Percentiles rank a stretch among this genome's conserved stretches.
phyloP scores from a whole-genome alignment of 768 basidiomycete species.

The Tylopilus felleus region DNA sequence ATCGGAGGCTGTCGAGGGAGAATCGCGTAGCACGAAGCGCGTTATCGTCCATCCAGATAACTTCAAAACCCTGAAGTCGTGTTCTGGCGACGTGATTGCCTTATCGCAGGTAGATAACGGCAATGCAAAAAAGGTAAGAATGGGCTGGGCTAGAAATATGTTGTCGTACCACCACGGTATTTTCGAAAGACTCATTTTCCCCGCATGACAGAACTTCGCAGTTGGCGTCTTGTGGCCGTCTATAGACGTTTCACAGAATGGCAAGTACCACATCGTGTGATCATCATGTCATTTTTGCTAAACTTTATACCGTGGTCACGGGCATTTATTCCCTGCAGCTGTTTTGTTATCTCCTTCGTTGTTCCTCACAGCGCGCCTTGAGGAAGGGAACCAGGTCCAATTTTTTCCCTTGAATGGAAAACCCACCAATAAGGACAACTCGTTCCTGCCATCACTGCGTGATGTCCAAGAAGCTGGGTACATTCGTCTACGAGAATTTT shows the following conservation, averaged over 20 bases:
- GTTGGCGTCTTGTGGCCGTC: constrained; percentile 80
- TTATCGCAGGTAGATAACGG: constrained; percentile 42
- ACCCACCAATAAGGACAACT: constrained; percentile 33
- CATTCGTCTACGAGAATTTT: constrained; percentile 52
- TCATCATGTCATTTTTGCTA: constrained; percentile 7
- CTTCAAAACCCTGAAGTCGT: constrained; percentile 57
- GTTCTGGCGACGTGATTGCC: constrained; percentile 67
- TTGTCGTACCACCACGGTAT: constrained; percentile 4
- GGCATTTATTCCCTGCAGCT: constrained; percentile 36
- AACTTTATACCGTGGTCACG: constrained; percentile 12
- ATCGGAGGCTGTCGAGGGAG: constrained; percentile 33
- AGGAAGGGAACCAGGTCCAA: constrained; percentile 45
- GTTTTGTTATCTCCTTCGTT: constrained; percentile 54
- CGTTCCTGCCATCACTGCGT: constrained; percentile 49
- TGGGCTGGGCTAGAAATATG: constrained; percentile 9
- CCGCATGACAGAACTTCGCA: constrained; percentile 49
- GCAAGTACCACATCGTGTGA: constrained; percentile 39
- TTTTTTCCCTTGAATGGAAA: constrained; percentile 48
- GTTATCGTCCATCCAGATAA: constrained; percentile 60
- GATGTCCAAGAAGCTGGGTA: constrained; percentile 48
- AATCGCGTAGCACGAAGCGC: constrained; percentile 56
- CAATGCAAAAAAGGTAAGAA: constrained; percentile 34
- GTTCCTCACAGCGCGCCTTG: constrained; percentile 57
- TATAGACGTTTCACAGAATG: constrained; percentile 51
- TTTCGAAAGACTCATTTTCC: constrained; percentile 16